Evolutionary conservation across 1,284 basidiomycete genomes (phyloP).

Genomic region (Dichomitus squalens): DNA sequence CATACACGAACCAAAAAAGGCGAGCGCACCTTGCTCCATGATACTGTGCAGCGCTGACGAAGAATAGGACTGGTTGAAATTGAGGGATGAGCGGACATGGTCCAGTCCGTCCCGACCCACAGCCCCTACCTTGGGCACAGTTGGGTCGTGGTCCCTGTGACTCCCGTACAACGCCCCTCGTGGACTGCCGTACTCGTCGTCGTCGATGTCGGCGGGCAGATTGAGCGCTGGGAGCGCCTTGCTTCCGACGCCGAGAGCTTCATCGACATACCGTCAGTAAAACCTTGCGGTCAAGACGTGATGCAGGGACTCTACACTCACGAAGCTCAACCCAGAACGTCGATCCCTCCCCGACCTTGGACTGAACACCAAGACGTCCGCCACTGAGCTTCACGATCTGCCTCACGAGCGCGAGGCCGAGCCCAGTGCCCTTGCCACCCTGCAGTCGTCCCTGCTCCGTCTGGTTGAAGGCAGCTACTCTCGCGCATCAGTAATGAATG

Average conservation of each 20-base stretch:
- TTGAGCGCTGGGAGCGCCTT: slow-evolving; percentile 32
- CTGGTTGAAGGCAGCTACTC: slow-evolving; percentile 71
- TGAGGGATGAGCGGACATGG: slow-evolving; percentile 13
- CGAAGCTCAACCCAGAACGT: slow-evolving; percentile 84
- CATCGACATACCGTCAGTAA: background rate
- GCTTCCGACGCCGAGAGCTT: slow-evolving; percentile 43
- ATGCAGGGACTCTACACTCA: slow-evolving; percentile 15
- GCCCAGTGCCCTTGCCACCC: slow-evolving; percentile 86
- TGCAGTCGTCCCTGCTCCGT: slow-evolving; percentile 83
- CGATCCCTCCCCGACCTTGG: slow-evolving; percentile 63
- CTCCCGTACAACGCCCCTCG: slow-evolving; percentile 13
- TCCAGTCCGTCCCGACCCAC: slow-evolving; percentile 2
- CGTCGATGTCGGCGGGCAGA: slow-evolving; percentile 16
- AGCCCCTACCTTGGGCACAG: background rate
- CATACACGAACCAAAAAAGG: background rate
- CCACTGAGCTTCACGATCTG: slow-evolving; percentile 86
- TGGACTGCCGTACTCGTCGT: slow-evolving; percentile 18
- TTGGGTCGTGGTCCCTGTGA: background rate
- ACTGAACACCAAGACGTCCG: slow-evolving; percentile 77
- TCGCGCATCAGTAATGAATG: background rate
- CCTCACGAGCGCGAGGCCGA: slow-evolving; percentile 88
- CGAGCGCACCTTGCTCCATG: slow-evolving; percentile 65
- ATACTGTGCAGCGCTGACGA: slow-evolving; percentile 61
- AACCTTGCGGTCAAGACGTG: background rate
- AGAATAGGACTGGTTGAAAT: slow-evolving; percentile 30